Evolutionary conservation across 1,284 basidiomycete species (phyloP).

Genomic region (Sanghuangporus sanghuang): DNA sequence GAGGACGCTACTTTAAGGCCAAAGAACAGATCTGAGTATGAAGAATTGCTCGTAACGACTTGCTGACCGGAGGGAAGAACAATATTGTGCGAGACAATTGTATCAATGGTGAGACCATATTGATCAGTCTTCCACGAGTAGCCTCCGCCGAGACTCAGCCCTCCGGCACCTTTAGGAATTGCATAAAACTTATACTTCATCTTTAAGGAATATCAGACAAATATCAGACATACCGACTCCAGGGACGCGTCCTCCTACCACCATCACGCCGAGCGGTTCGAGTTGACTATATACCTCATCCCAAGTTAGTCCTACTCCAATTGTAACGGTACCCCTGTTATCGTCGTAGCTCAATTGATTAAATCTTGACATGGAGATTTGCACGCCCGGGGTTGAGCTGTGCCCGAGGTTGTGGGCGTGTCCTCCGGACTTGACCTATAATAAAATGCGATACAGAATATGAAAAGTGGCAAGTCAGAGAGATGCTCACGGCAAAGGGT

Average conservation of each 20-base stretch:
- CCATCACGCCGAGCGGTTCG: conserved; percentile 17
- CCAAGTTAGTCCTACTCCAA: conserved; percentile 22
- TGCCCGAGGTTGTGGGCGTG: conserved; percentile 22
- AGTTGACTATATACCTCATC: conserved; percentile 22
- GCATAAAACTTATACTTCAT: background rate
- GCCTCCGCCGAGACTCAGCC: conserved; percentile 12
- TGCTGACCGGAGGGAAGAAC: conserved; percentile 9
- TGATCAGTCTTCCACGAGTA: conserved; percentile 19
- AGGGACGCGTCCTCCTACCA: conserved; percentile 23
- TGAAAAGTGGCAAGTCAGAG: background rate
- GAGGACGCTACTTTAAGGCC: conserved; percentile 3
- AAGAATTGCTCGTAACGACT: background rate
- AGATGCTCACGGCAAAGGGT: background rate
- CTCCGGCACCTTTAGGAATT: background rate
- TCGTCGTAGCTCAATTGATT: conserved; percentile 16
- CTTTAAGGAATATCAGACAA: background rate
- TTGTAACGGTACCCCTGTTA: conserved; percentile 11
- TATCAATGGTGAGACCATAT: conserved; percentile 13
- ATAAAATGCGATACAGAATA: background rate
- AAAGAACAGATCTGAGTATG: conserved; percentile 12
- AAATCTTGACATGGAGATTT: conserved; percentile 23
- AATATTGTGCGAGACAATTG: conserved; percentile 8
- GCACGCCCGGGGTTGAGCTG: conserved; percentile 24
- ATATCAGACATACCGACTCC: conserved; percentile 16
- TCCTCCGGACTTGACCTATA: conserved; percentile 22